Evolutionary conservation across 2,329 filamentous ascomycete genomes (phyloP), one percentile per base, ranked within the genome.

Genomic region (Onygena corvina): DNA sequence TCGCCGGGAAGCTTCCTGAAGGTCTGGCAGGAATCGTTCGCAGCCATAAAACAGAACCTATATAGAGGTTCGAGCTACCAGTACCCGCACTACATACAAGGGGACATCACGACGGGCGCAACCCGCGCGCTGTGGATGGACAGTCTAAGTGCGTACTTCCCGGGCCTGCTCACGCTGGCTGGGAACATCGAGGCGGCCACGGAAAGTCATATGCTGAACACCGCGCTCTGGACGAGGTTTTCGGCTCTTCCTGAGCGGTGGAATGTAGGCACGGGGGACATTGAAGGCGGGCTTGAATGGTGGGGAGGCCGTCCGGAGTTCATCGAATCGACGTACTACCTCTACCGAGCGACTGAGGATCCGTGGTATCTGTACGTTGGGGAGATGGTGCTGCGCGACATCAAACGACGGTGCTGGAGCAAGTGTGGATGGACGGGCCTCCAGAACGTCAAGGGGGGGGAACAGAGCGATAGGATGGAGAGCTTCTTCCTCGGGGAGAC

Each of bases 401-500:
- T 98, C 59, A 83, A 84, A 59, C 76, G 86, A 45, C 79, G 90
- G 48, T 98, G 92, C 67, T 88, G 86, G 79, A 87, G 88, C 0
- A 76, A 79, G 53, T 98, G 92, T 59, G 92, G 92, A 34, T 96
- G 90, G 88, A 86, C 90, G 11, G 90, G 90, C 0, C 73, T 96
- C 30, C 83, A 88, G 59, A 83, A 89, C 63, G 85, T 90, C 6
- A 72, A 82, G 29, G 86, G 78, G 3, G 90, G 90, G 2, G 86
- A 95, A 67, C 80, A 87, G 66, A 86, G 79, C 57, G 89, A 98
- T 63, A 83, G 92, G 29, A 96, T 96, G 92, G 92, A 98, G 67
- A 96, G 90, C 63, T 98, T 96, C 73, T 96, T 96, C 61, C 75
- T 98, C 1, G 90, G 92, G 11, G 92, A 98, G 67, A 98, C 92